These are phyloP conservation scores for Verticillium alfalfae DNA, from an alignment of 2,329 filamentous ascomycete species.

Conservation along the genomic window DNA sequence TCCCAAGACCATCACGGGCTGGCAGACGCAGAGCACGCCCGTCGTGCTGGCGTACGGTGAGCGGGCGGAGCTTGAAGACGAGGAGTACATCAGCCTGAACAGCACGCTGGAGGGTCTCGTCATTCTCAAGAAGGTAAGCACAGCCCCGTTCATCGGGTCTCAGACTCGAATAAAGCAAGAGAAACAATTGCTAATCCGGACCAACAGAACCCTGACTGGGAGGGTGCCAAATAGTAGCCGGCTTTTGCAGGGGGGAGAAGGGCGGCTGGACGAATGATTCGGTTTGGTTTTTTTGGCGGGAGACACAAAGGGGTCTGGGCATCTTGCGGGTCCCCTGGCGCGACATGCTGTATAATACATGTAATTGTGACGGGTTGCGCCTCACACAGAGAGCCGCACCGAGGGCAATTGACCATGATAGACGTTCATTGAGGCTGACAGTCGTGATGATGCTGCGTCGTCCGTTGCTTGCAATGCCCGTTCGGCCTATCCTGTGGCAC, in stretches of 20 bases:
- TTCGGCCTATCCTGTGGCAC: too few relatives aligned
- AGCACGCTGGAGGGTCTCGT: conserved; percentile 91
- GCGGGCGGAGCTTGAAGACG: conserved; percentile 92
- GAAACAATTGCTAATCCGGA: background rate
- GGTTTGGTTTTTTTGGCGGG: conserved; percentile 7
- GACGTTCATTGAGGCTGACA: background rate
- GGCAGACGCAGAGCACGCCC: conserved; percentile 99
- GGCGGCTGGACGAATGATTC: background rate
- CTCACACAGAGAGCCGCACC: background rate
- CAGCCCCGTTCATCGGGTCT: background rate
- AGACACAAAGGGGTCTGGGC: background rate
- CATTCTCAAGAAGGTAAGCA: conserved; percentile 84
- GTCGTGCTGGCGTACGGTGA: conserved; percentile 93
- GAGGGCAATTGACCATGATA: background rate
- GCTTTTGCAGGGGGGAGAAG: background rate
- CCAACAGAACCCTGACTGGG: conserved; percentile 49
- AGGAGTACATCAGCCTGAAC: conserved; percentile 90
- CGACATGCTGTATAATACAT: conserved; percentile 14
- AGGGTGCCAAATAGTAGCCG: conserved; percentile 35
- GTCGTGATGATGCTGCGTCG: too few relatives aligned
- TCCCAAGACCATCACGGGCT: conserved; percentile 98
- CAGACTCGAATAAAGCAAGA: background rate
- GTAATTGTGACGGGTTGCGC: conserved; percentile 1
- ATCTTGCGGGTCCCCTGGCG: conserved; percentile 4
- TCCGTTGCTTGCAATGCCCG: too few relatives aligned